A percentile compares a stretch with the other conserved stretches of the same genome.
phyloP scores from a whole-genome alignment of 176 grass and related monocot genomes.

The Areca catechu region DNA sequence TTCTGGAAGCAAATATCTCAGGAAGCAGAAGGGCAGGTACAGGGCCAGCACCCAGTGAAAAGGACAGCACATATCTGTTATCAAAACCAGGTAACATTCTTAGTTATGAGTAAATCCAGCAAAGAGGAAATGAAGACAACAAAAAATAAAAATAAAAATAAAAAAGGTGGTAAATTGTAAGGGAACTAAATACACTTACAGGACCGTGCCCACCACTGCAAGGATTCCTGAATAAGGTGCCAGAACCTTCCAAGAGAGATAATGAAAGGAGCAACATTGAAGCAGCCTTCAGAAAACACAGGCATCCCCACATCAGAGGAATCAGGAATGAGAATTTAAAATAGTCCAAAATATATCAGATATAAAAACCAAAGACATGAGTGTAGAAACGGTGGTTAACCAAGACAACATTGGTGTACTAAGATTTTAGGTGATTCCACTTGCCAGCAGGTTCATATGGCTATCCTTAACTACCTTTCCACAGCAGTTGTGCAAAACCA shows the following conservation, averaged over 20 bases:
- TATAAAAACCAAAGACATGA: too few relatives aligned
- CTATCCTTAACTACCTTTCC: too few relatives aligned
- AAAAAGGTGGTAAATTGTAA: background rate
- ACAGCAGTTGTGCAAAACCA: too few relatives aligned
- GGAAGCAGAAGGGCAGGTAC: constrained; percentile 96
- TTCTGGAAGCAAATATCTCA: constrained; percentile 98
- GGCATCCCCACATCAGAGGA: background rate
- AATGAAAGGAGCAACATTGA: constrained; percentile 88
- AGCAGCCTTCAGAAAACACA: constrained; percentile 43
- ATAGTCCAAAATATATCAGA: too few relatives aligned
- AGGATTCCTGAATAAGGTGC: constrained; percentile 86
- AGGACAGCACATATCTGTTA: constrained; percentile 85
- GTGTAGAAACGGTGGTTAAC: too few relatives aligned
- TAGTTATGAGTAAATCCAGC: too few relatives aligned
- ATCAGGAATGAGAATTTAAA: too few relatives aligned
- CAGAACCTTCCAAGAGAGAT: constrained; percentile 84
- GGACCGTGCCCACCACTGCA: constrained; percentile 78
- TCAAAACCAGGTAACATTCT: too few relatives aligned
- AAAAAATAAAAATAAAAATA: background rate
- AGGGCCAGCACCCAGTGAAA: constrained; percentile 94
- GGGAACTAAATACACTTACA: constrained; percentile 50
- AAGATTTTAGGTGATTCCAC: too few relatives aligned
- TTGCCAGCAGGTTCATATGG: too few relatives aligned
- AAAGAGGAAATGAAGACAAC: background rate
- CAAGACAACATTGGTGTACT: too few relatives aligned